Evolutionary conservation across 1,284 basidiomycete genomes (phyloP), one percentile per base, ranked within the genome.

Genomic region (Marasmius fiardii): DNA sequence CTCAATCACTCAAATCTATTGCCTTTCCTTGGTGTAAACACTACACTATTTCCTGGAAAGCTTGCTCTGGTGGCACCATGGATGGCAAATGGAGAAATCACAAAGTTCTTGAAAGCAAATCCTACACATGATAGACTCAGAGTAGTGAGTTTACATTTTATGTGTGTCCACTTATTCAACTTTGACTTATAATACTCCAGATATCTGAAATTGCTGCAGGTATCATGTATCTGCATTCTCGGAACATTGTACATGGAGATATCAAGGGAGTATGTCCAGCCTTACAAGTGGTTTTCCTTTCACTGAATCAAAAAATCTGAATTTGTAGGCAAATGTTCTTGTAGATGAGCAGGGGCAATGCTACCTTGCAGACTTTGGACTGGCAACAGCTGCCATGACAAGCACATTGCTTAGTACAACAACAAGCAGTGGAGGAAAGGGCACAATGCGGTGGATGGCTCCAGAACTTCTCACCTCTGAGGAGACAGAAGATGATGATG

Each of bases 31-130:
- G 59, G 59, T 6, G 54, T 60, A 10, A 58, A 54, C 18, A 41
- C 39, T 7, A 44, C 33, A 16, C n/a, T 56, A 2, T 58, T 58
- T 28, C 41, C 26, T 24, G 41, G 44, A 5, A 52, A 41, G 3
- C 56, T 51, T 35, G 55, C 56, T 44, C 41, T 60, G 3, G 35
- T 60, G 12, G 53, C 59, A 14, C 59, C 59, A 6, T 60, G 56
- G 56, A 58, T 60, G 56, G n/a, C 35, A 21, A 54, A 60, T 37
- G 54, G 56, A 6, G 51, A 56, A 23, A 53, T 58, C 10, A 55
- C 55, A 10, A 14, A 24, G 1, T 60, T 47, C 51, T 21, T 60
- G 24, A 24, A 56, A 18, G 20, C 26, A 16, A 41, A 57, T 60
- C 56, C 59, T 1, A 43, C 35, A 6, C 43, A 54, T 14, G 54